Evolutionary conservation across 1,284 basidiomycete species (phyloP).

Genomic region (Volvariella volvacea): DNA sequence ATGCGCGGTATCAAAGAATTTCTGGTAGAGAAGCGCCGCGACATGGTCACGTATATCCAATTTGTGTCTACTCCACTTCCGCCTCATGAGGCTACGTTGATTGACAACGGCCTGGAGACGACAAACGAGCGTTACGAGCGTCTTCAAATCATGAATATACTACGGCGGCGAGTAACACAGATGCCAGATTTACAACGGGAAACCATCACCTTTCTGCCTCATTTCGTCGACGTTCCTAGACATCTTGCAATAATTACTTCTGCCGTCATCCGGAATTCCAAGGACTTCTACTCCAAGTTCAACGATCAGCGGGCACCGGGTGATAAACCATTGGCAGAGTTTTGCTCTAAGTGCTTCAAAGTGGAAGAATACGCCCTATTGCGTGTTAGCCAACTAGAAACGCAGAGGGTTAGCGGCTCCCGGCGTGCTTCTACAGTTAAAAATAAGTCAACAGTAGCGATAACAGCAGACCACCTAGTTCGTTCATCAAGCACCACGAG

Average conservation of each 20-base stretch:
- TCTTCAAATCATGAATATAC: constrained; percentile 43
- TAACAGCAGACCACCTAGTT: constrained; percentile 13
- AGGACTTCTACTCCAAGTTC: constrained; percentile 27
- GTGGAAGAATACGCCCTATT: constrained; percentile 65
- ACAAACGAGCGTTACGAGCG: constrained; percentile 42
- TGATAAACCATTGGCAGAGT: constrained; percentile 30
- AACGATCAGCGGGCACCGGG: constrained; percentile 17
- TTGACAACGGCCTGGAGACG: constrained; percentile 18
- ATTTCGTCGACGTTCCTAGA: constrained; percentile 64
- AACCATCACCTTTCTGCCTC: constrained; percentile 61
- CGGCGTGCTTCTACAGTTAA: constrained; percentile 16
- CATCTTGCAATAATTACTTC: constrained; percentile 69
- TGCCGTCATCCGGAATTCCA: constrained; percentile 58
- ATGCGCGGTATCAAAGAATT: constrained; percentile 69
- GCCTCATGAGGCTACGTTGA: constrained; percentile 14
- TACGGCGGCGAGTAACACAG: constrained; percentile 44
- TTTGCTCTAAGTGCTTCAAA: constrained; percentile 59
- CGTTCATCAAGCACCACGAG: constrained; percentile 13
- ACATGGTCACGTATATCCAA: constrained; percentile 71
- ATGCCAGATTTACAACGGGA: constrained; percentile 59
- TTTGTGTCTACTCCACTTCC: constrained; percentile 53
- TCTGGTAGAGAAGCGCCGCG: constrained; percentile 46
- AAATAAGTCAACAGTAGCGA: constrained; percentile 9
- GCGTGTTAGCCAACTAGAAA: constrained; percentile 53
- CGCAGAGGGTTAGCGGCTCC: constrained; percentile 29